These are phyloP conservation scores for Plasmopara muralis DNA, from an alignment of 352 stramenopile genomes.

Conservation along the genomic window DNA sequence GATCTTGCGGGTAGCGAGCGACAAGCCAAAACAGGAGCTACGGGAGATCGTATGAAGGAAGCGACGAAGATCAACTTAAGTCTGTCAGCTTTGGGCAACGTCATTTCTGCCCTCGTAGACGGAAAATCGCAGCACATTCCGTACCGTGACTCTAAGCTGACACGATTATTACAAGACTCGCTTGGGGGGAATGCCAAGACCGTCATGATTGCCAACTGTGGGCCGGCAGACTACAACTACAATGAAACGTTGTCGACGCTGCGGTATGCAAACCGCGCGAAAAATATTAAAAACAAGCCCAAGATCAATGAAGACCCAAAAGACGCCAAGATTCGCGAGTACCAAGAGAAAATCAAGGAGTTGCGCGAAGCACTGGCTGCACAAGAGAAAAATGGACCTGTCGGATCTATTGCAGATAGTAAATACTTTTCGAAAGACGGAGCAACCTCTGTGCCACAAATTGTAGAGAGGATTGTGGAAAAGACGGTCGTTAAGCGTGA, in stretches of 20 bases:
- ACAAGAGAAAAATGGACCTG: slow-evolving; percentile 39
- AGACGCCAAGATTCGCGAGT: slow-evolving; percentile 52
- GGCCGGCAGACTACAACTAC: slow-evolving; percentile 96
- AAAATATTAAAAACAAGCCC: slow-evolving; percentile 93
- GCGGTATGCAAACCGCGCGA: slow-evolving; percentile 89
- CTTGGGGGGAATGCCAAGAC: slow-evolving; percentile 71
- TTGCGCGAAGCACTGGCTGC: slow-evolving; percentile 44
- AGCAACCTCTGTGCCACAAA: too few relatives aligned
- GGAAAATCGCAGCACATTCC: slow-evolving; percentile 91
- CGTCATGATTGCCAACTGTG: slow-evolving; percentile 96
- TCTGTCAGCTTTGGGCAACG: slow-evolving; percentile 73
- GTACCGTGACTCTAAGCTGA: slow-evolving; percentile 26
- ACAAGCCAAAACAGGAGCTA: too few relatives aligned
- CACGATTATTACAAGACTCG: too few relatives aligned
- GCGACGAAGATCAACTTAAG: slow-evolving; percentile 82
- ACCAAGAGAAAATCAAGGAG: slow-evolving; percentile 60
- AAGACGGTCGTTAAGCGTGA: slow-evolving; percentile 73
- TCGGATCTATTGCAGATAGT: too few relatives aligned
- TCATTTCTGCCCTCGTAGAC: slow-evolving; percentile 79
- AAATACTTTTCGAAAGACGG: too few relatives aligned
- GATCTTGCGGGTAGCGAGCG: too few relatives aligned
- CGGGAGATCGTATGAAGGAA: too few relatives aligned
- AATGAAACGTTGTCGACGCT: slow-evolving; percentile 92
- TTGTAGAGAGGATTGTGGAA: slow-evolving; percentile 55
- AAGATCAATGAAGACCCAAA: slow-evolving; percentile 90